phyloP scores from a whole-genome alignment of 371 early-diverging fungal species.

The Mucor velutinosus region DNA sequence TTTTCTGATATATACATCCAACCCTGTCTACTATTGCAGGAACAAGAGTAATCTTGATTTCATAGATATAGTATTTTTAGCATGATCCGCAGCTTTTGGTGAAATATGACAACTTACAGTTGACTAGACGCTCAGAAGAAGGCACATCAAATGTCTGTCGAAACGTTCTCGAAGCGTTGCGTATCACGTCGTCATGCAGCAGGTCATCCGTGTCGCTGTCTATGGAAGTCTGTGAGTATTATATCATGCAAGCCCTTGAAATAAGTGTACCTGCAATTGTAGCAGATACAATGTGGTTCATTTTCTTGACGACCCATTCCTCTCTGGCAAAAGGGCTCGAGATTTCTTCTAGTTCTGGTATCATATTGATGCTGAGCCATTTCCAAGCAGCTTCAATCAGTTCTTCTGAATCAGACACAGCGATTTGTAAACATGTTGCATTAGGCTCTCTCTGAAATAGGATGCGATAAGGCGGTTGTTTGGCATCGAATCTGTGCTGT shows the following conservation, averaged over 20 bases:
- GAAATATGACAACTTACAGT: constrained; percentile 53
- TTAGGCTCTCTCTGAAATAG: constrained; percentile 61
- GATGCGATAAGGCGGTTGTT: constrained; percentile 90
- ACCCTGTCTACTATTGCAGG: constrained; percentile 84
- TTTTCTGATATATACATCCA: constrained; percentile 93
- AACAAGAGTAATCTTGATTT: constrained; percentile 83
- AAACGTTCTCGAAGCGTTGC: constrained; percentile 88
- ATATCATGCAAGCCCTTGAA: not conserved
- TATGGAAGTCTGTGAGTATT: not conserved
- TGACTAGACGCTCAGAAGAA: constrained; percentile 85
- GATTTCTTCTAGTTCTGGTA: constrained; percentile 65
- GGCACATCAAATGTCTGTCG: constrained; percentile 85
- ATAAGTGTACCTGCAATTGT: constrained; percentile 65
- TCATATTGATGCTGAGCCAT: constrained; percentile 76
- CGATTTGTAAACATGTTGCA: constrained; percentile 60
- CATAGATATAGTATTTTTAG: constrained; percentile 45
- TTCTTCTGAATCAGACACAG: constrained; percentile 76
- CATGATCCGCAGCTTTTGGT: not conserved
- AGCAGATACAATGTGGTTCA: constrained; percentile 72
- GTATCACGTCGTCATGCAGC: constrained; percentile 77
- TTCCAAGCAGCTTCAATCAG: constrained; percentile 86
- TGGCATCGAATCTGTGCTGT: constrained; percentile 71
- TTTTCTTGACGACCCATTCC: constrained; percentile 84
- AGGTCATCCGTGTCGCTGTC: constrained; percentile 80
- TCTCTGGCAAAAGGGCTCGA: constrained; percentile 77